Base-by-base conservation (phyloP, 352 stramenopile genomes). In the Globisporangium camurandrum region DNA sequence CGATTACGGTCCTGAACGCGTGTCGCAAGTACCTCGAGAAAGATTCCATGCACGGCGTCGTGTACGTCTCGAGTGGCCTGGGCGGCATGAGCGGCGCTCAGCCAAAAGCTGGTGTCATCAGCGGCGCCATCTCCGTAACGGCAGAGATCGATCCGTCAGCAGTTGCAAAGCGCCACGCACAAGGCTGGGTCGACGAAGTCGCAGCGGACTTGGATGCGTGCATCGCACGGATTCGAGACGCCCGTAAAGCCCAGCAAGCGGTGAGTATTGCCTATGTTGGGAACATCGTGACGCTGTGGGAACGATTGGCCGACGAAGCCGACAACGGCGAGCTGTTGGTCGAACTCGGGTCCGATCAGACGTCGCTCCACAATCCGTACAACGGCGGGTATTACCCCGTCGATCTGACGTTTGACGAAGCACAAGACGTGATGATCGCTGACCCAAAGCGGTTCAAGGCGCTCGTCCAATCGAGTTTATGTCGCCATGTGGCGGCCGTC, bases 381-480 rank as follows among this genome's bases (percentile, higher is more conserved):
- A 89, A 91, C 57, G 85, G 85, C 33, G 85, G 85, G 39, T 95
- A 95, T 64, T 95, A 95, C 72, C 85, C 85, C 0, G 84, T 88
- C 27, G 65, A 88, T 54, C 60, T 94, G 31, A 71, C 68, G 14
- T 91, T 95, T 53, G 77, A 94, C 30, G 85, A 93, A 54, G 68
- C 79, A 20, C 73, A 88, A 53, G 62, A 67, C 20, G 80, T 95
- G 60, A 95, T 95, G 85, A 69, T 65, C 16, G 64, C 80, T 16
- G 68, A 89, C 48, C 85, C 85, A 11, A 48, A 51, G 2, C 53
- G 74, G n/a, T 95, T 94, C 67, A 84, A 91, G 56, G 38, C 70
- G 48, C 66, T 88, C 26, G 85, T 95, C 12, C 67, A 93, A 52
- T 75, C 87, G 38, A 84, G 69, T 49, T 64, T 95, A 47, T 66